These are phyloP conservation scores for Dysphania ambrosioides DNA, from an alignment of 148 eudicot genomes.

Conservation along the genomic window DNA sequence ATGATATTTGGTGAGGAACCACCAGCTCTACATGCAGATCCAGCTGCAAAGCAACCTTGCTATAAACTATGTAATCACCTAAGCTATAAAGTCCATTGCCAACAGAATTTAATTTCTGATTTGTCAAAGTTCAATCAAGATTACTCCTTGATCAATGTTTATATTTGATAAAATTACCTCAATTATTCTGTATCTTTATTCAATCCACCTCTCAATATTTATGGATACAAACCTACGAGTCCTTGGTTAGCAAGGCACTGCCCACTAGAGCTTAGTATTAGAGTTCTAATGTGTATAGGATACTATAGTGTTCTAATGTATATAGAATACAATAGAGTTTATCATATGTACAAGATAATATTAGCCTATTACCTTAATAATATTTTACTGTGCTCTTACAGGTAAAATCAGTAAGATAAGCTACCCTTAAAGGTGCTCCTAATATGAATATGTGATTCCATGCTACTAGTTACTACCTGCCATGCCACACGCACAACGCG, in stretches of 20 bases:
- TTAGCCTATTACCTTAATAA: too few species aligned
- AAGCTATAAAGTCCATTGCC: neutral
- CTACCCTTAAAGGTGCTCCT: slow-evolving; percentile 31
- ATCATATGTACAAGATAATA: too few species aligned
- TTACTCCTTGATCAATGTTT: neutral
- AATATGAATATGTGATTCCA: neutral
- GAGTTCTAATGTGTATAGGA: too few species aligned
- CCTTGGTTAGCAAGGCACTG: too few species aligned
- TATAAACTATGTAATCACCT: slow-evolving; percentile 54
- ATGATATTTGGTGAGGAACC: slow-evolving; percentile 73
- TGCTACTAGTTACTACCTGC: too few species aligned
- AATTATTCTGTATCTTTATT: too few species aligned
- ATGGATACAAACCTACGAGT: too few species aligned
- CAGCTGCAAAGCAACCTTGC: slow-evolving; percentile 58
- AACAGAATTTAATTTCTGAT: neutral
- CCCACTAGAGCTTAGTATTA: too few species aligned
- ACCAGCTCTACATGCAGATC: slow-evolving; percentile 47
- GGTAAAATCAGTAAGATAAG: slow-evolving; percentile 47
- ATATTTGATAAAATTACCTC: too few species aligned
- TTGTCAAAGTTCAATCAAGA: neutral
- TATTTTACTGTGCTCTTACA: slow-evolving; percentile 28
- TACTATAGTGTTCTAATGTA: too few species aligned
- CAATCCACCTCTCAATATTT: too few species aligned
- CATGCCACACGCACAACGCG: neutral
- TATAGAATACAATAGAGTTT: too few species aligned